Percentiles rank a stretch among this genome's conserved stretches.
phyloP scores from a whole-genome alignment of 23 red algal species.

The Cyanidiococcus yangmingshanensis region DNA sequence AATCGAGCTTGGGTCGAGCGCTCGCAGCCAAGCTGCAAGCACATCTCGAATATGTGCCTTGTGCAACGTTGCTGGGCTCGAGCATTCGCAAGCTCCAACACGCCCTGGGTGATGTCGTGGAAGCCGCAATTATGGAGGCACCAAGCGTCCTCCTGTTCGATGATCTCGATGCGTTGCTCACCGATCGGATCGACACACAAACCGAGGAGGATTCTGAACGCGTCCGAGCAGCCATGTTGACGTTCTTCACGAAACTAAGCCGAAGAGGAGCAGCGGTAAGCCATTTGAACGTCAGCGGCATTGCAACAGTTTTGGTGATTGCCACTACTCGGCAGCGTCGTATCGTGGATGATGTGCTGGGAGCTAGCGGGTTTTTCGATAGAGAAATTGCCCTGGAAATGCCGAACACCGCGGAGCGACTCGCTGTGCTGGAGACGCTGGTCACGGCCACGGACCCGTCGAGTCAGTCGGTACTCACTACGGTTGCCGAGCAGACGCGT shows the following conservation, averaged over 20 bases:
- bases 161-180: neutral
- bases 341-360: neutral
- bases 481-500: conserved; percentile 34
- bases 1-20: neutral
- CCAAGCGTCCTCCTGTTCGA: neutral
- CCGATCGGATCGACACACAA: neutral
- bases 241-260: neutral
- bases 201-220: neutral
- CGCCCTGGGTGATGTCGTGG: neutral
- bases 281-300: neutral
- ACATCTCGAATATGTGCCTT: neutral
- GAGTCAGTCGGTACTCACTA: conserved; percentile 18
- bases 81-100: neutral
- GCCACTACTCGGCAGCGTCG: neutral
- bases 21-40: neutral
- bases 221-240: neutral
- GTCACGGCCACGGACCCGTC: neutral
- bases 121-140: neutral
- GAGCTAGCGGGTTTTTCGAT: neutral
- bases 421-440: neutral
- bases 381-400: neutral
- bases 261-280: neutral
- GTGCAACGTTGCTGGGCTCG: neutral
- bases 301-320: neutral
- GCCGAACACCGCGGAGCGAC: neutral